Base-by-base conservation (phyloP, 2,329 filamentous ascomycete species). In the Pseudogymnoascus sp. region DNA sequence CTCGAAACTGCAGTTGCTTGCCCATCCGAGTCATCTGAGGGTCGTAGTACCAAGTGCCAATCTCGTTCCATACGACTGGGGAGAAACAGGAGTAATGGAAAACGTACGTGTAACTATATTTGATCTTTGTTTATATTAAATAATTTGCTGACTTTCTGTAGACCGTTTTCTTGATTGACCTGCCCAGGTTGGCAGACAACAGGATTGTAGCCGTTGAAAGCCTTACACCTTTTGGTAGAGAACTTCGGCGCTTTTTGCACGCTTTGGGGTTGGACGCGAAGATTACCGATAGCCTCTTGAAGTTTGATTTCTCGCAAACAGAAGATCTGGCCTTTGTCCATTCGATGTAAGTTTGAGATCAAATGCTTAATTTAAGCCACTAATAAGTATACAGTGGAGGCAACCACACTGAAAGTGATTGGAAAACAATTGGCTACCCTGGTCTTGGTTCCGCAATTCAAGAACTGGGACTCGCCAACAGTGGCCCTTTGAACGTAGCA, bases 1-100 rank as follows among this genome's bases (percentile, higher is more conserved):
- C 75, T 96, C 91, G 60, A 98, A 99, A 73, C 79, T 98, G 46
- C 93, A 96, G 82, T 76, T 98, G 1, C 81, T 98, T n/a, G 93
- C 92, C 69, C 90, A 91, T 69, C 77, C 83, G 0, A 77, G 77
- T 1, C 87, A 92, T 72, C 75, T 97, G 14, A 85, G 95, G 6
- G 81, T 99, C 50, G 93, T 89, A 1, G 80, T 98, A 1, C 92
- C 95, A 0, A 93, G 89, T 3, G 95, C 92, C 1, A 99, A 99
- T 70, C 78, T 97, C 59, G 87, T 89, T 11, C 81, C 85, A 6
- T 91, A 90, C 70, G 93, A 99, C 72, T 98, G 95, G 93, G 93
- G 93, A 8, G 91, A 96, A 73, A 82, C 81, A 24, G 64, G 64
- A 1, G 76, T 87, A 2, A 89, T 96, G 86, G 93, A 97, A 75